phyloP scores from a whole-genome alignment of 768 basidiomycete genomes.

The Lentinus brumalis region DNA sequence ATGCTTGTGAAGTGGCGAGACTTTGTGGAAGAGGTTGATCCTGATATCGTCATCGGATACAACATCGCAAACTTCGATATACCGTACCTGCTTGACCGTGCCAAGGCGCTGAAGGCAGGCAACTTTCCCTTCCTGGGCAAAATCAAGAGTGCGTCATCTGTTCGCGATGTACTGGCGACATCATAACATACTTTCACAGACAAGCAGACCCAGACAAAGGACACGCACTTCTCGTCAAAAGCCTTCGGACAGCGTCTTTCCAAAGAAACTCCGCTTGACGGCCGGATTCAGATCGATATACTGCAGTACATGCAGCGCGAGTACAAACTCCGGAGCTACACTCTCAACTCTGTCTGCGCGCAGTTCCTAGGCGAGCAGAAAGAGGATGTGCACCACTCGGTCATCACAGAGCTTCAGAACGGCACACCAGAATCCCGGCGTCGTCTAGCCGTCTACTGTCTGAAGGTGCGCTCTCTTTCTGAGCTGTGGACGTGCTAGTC shows the following conservation, averaged over 20 bases:
- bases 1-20: constrained; percentile 87
- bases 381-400: constrained; percentile 98
- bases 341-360: constrained; percentile 96
- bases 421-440: constrained; percentile 92
- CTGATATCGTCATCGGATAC: constrained; percentile 96
- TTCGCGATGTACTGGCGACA: background rate
- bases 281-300: constrained; percentile 92
- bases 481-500: background rate
- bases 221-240: constrained; percentile 96
- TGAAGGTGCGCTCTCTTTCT: constrained; percentile 64
- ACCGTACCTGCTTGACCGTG: constrained; percentile 93
- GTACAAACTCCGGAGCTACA: constrained; percentile 95
- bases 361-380: constrained; percentile 99
- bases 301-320: constrained; percentile 99
- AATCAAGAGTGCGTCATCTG: constrained; percentile 58
- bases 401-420: constrained; percentile 97
- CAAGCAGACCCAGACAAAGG: constrained; percentile 77
- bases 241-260: constrained; percentile 97
- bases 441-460: constrained; percentile 93
- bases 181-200: constrained; percentile 45
- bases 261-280: constrained; percentile 89
- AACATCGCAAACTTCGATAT: constrained; percentile 95
- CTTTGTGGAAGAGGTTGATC: constrained; percentile 88
- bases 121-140: constrained; percentile 38
- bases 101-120: constrained; percentile 71